phyloP scores from a whole-genome alignment of 768 basidiomycete species.

The Dacryopinax primogenitus region DNA sequence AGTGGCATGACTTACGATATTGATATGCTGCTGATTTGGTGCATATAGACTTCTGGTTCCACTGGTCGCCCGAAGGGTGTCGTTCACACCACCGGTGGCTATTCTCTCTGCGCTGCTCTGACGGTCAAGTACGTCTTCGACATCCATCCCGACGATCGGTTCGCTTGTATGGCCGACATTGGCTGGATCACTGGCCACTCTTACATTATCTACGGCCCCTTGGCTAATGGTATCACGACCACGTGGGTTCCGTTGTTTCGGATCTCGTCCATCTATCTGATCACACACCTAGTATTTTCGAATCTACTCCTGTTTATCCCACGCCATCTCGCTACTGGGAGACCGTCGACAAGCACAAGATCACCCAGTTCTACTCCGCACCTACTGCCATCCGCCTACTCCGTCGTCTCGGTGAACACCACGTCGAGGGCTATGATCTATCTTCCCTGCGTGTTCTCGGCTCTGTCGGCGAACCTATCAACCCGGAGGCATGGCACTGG shows the following conservation, averaged over 20 bases:
- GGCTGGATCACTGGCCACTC: conserved; percentile 99
- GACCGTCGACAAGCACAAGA: conserved; percentile 77
- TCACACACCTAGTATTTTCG: conserved; percentile 55
- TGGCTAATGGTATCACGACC: conserved; percentile 70
- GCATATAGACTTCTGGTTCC: conserved; percentile 69
- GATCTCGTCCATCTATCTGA: conserved; percentile 26
- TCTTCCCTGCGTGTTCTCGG: conserved; percentile 75
- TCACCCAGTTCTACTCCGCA: conserved; percentile 93
- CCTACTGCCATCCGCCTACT: conserved; percentile 92
- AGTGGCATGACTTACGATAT: conserved; percentile 26
- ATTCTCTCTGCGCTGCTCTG: conserved; percentile 80
- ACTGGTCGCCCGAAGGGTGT: conserved; percentile 97
- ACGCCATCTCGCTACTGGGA: conserved; percentile 96
- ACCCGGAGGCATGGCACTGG: conserved; percentile 99
- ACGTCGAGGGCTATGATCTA: conserved; percentile 73
- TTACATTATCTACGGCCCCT: conserved; percentile 93
- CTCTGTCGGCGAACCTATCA: conserved; percentile 94
- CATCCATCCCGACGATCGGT: conserved; percentile 88
- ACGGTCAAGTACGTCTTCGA: conserved; percentile 98
- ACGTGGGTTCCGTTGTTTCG: conserved; percentile 24
- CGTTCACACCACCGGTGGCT: conserved; percentile 47
- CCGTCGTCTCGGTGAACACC: conserved; percentile 70
- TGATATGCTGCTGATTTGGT: conserved; percentile 13
- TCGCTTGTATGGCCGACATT: conserved; percentile 96
- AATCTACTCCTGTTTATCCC: conserved; percentile 93